Evolutionary conservation across 441 rosid species (phyloP).

Genomic region (Corymbia citriodora): DNA sequence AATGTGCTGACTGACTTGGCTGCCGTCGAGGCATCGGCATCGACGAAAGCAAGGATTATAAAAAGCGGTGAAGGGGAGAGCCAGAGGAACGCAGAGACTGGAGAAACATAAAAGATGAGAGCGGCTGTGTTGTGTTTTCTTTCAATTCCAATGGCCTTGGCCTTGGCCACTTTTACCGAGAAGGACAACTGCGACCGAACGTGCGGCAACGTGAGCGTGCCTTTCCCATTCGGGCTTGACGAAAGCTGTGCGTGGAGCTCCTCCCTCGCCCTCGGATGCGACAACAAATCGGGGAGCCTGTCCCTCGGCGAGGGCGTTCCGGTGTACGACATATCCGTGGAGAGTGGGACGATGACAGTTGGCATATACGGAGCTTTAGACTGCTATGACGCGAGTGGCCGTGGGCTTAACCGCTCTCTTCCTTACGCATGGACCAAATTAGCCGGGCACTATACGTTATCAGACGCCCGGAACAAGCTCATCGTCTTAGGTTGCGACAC

Average conservation of each 20-base stretch:
- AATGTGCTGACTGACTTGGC: too few relatives aligned
- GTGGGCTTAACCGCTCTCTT: background rate
- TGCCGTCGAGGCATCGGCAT: background rate
- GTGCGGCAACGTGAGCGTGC: background rate
- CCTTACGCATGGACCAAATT: too few relatives aligned
- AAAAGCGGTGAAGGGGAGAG: background rate
- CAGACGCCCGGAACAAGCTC: background rate
- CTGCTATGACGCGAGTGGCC: background rate
- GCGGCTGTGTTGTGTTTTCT: background rate
- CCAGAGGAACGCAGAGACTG: background rate
- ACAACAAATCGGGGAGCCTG: too few relatives aligned
- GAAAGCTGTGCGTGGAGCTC: background rate
- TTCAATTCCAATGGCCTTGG: background rate
- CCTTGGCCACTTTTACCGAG: background rate
- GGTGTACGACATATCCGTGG: too few relatives aligned
- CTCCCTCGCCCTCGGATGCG: background rate
- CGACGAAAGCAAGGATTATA: background rate
- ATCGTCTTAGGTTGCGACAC: background rate
- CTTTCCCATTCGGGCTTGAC: background rate
- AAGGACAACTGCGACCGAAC: background rate
- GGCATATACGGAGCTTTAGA: too few relatives aligned
- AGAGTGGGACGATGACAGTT: too few relatives aligned
- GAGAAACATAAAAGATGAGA: background rate
- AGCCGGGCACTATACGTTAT: background rate
- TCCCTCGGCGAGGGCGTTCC: accelerated